Conservation (phyloP, 1,284 basidiomycete species). For the Nidula niveotomentosa region DNA sequence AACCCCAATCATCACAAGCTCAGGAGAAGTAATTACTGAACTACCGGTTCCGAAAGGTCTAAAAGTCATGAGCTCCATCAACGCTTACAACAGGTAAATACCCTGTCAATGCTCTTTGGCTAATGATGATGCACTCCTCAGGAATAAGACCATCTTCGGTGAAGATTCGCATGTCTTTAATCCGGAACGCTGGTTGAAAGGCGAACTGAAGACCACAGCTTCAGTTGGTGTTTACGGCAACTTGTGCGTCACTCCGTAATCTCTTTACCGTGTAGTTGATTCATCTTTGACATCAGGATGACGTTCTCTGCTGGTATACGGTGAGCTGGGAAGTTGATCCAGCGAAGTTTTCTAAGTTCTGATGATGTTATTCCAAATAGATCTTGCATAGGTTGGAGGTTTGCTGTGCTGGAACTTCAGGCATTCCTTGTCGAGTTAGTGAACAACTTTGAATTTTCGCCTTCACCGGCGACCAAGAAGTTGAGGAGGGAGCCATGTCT, state of each 20-base stretch:
- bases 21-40: slow-evolving; percentile 31
- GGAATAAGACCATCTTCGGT: too few species aligned
- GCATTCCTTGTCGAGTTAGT: slow-evolving; percentile 48
- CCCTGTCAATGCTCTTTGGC: too few species aligned
- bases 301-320: slow-evolving; percentile 42
- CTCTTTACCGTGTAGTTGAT: too few species aligned
- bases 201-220: too few species aligned
- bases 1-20: slow-evolving; percentile 32
- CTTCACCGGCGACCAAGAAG: slow-evolving; percentile 33
- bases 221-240: too few species aligned
- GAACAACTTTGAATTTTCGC: slow-evolving; percentile 44
- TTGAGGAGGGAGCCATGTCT: slow-evolving; percentile 39
- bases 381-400: slow-evolving; percentile 50
- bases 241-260: too few species aligned
- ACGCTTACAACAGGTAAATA: slow-evolving; percentile 29
- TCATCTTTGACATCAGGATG: slow-evolving; percentile 23
- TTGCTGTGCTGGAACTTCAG: slow-evolving; percentile 52
- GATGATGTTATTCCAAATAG: slow-evolving; percentile 6
- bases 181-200: too few species aligned
- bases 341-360: not conserved
- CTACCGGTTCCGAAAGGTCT: slow-evolving; percentile 36
- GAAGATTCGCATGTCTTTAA: too few species aligned
- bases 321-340: slow-evolving; percentile 11
- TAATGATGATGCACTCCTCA: too few species aligned
- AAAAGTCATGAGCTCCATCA: slow-evolving; percentile 32